Evolutionary conservation across 805 yeast species (phyloP), one percentile per base, ranked within the genome.

Genomic region (Pichia paraexigua): DNA sequence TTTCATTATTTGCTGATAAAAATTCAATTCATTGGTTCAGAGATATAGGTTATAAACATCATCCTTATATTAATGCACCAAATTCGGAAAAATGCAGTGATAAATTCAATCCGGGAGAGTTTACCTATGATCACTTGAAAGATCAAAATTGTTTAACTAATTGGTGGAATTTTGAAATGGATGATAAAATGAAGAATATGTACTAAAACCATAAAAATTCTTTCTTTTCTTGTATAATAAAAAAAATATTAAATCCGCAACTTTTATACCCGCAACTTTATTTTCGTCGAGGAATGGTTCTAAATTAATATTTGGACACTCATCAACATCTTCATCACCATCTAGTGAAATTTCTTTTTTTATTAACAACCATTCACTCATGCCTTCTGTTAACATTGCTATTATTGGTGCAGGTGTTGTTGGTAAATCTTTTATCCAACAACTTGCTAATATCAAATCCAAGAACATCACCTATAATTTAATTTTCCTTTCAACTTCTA

Each of bases 381-480:
- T 64, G 51, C 48, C 45, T 59, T 63, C 77, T 53, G 85, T 83
- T 48, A 84, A 85, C 63, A 69, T 85, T 58, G 91, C 90, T 37
- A 75, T 85, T 60, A 79, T 85, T 54, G 91, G 91, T 67, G 83
- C 97, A 50, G 99, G 99, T 63, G 94, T 92, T 48, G 98, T 94
- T 55, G 99, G 99, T 54, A 78, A 94, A 25, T 87, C 96, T 48
- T 89, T 90, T 73, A 73, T 94, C 67, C 79, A 78, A 69, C 99
- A 92, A 72, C 78, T 92, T 63, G 74, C 77, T 49, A 71, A 73
- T 53, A 69, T 87, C 57, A 78, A 79, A 58, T 67, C 84, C n/a
- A 63, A 69, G 22, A 45, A 49, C 15, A 80, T 87, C 61, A 71
- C 73, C 37, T 88, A 83, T 74, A 85, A 89, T 60, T 85, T 94